Base-by-base conservation (phyloP, 2,329 filamentous ascomycete species). In the Sphaceloma murrayae region DNA sequence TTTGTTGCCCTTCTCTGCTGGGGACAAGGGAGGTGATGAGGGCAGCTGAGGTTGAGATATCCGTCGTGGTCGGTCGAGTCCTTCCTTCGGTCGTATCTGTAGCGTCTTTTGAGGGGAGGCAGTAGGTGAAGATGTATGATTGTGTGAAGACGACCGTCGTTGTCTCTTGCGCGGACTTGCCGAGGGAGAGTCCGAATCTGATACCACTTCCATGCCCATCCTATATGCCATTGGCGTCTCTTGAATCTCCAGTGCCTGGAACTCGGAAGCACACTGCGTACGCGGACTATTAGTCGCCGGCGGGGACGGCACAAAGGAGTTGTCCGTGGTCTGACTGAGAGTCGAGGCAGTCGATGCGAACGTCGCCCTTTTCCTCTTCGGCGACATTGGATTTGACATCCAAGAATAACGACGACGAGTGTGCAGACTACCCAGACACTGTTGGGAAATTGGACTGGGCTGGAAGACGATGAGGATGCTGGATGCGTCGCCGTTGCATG, bases 221-320 rank as follows among this genome's bases (percentile, higher is more conserved):
- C 17, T 18, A n/a, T 34, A 19, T 6, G 24, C 21, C 2, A 45
- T 16, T 13, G 42, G 40, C 10, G 30, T 40, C 24, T 45, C 42
- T 22, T 45, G 42, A n/a, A 45, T 34, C 22, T 45, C 42, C 18
- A 45, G 29, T 4, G 11, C 30, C 19, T 34, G 22, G 13, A 45
- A 45, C 7, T 24, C 11, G n/a, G 29, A 34, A 19, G 32, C 32
- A 8, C 30, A 24, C 14, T 34, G 42, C 7, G 31, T 45, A 13
- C 42, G 42, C 14, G 42, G 42, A 27, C 42, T 45, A 22, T 45
- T 32, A 8, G 11, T 34, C 7, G 42, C 31, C 19, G n/a, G 42
- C 10, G 42, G 42, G 19, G 42, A 34, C n/a, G 22, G 30, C 31
- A n/a, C n/a, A n/a, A n/a, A n/a, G n/a, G n/a, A n/a, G n/a, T 34